Base-by-base conservation (phyloP, 2,329 filamentous ascomycete species). In the Blastomyces gilchristii region DNA sequence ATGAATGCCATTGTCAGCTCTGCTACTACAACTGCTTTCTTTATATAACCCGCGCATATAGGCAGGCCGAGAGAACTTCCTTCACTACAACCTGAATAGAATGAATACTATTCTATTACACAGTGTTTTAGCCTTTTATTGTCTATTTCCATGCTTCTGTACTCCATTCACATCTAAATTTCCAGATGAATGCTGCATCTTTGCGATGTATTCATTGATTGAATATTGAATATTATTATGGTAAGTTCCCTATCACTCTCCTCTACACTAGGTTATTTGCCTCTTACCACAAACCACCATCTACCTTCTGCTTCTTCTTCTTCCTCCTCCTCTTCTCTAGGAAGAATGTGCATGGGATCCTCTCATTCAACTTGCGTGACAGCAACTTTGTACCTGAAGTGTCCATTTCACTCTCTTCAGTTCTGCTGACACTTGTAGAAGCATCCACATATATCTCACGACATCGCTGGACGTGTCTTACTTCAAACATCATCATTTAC, bases 381-480 rank as follows among this genome's bases (percentile, higher is more conserved):
- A 3, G 2, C 28, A 11, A 25, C 11, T 14, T 8, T 25, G 16
- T 58, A 22, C 54, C 8, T 22, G 50, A 28, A 39, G 6, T 60
- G 12, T 41, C 52, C 22, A 41, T 37, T 60, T 34, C 54, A 45
- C 37, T 60, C 37, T 31, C 16, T 62, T 52, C 37, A 54, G 49
- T 41, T 28, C 54, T 49, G 31, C 60, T 64, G 57, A 63, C 58
- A 52, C 47, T 22, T 28, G 37, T 31, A 54, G 45, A 64, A 62
- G 56, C 34, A 62, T 64, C 39, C 50, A 41, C 52, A 58, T 49
- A 60, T 59, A 25, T 54, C 53, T 16, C 45, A 41, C 25, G 53
- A 54, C 58, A 50, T 61, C 58, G 62, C 62, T 58, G 62, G 62
- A 22, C 58, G 57, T 62, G 62, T 63, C 54, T 62, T 49, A 39